Evolutionary conservation across 495 filamentous ascomycete genomes (phyloP), one percentile per base, ranked within the genome.

Genomic region (Parachaetomium inaequale): DNA sequence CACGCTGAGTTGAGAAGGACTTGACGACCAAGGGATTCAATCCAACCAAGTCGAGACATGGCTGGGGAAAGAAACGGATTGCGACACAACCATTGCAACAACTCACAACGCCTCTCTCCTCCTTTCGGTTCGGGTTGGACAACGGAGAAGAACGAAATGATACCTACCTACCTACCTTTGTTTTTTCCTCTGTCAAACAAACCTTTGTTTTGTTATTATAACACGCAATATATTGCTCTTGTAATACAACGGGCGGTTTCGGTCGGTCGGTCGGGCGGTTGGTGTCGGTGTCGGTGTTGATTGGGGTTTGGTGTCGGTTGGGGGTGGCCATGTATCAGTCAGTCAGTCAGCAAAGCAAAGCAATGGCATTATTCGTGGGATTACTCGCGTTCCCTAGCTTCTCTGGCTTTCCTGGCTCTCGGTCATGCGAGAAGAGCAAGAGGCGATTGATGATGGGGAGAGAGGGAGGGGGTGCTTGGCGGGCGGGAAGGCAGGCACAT

Each of bases 141-240:
- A 46, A 10, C n/a, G 42, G n/a, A n/a, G n/a, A n/a, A 46, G 23
- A 49, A 26, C 45, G 23, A 49, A 21, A 49, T 49, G 45, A 49
- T 49, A 26, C 21, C 21, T 49, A 26, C 45, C 15, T 25, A 19
- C 15, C n/a, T 49, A 7, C 15, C 15, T 49, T 49, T 14, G 21
- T 49, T 21, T 49, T 7, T 49, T 21, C 26, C 45, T 49, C 19
- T 28, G 21, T 28, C 45, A 6, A 21, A 15, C 45, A 25, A 46
- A 6, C 19, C 45, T 49, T 14, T 49, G 11, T 49, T 49, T 49
- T 26, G 25, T 26, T 49, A 21, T 49, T 49, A 49, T 49, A 17
- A 46, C 17, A 43, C 45, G 45, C 45, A 49, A 49, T 49, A 49
- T 49, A 49, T 49, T 25, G 45, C 45, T 49, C 45, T 49, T 49